Evolutionary conservation across 2,329 filamentous ascomycete genomes (phyloP).

Genomic region (Colletotrichum spaethianum): DNA sequence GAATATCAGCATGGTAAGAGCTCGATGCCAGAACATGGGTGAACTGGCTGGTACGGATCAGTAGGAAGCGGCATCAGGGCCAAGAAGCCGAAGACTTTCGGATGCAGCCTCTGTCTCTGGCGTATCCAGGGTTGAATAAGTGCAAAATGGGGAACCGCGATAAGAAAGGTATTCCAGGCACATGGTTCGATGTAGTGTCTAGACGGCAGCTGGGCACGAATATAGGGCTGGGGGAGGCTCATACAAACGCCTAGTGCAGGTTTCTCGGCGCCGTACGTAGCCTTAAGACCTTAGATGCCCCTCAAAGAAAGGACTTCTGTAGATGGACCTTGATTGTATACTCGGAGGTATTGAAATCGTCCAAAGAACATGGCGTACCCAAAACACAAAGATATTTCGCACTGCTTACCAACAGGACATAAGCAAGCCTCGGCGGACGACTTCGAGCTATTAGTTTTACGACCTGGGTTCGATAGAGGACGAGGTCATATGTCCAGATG

Average conservation of each 20-base stretch:
- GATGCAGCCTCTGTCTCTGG: neutral
- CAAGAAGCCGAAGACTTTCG: neutral
- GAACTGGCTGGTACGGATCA: too few species aligned
- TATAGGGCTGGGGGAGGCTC: neutral
- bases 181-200: neutral
- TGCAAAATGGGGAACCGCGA: neutral
- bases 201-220: neutral
- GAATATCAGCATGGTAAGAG: too few species aligned
- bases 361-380: neutral
- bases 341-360: neutral
- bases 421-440: neutral
- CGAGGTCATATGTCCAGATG: too few species aligned
- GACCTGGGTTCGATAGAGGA: neutral
- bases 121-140: neutral
- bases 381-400: too few species aligned
- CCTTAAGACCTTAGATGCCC: neutral
- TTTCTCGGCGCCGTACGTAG: neutral
- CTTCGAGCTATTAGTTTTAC: too few species aligned
- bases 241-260: neutral
- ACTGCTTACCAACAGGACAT: too few species aligned
- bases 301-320: neutral
- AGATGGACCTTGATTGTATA: too few species aligned
- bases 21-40: too few species aligned
- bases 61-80: too few species aligned
- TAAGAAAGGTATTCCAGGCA: neutral